Evolutionary conservation across 495 filamentous ascomycete species (phyloP).

Genomic region (Gamarada debralockiae): DNA sequence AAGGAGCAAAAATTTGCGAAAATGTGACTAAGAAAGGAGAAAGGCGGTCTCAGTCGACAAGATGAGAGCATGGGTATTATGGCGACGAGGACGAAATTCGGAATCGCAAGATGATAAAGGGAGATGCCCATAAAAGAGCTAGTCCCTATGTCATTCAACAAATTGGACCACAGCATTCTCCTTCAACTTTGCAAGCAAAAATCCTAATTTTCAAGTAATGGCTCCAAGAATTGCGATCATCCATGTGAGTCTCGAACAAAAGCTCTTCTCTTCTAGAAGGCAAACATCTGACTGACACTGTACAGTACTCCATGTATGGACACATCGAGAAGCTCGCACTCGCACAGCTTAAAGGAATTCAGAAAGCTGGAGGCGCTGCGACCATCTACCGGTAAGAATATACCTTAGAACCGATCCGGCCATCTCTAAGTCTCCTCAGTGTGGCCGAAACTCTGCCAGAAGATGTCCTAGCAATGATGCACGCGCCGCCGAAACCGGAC

Average conservation of each 20-base stretch:
- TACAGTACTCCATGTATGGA: slow-evolving; percentile 91
- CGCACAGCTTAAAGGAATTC: slow-evolving; percentile 85
- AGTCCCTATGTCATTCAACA: too few relatives aligned
- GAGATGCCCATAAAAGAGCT: too few relatives aligned
- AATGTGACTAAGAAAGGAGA: too few relatives aligned
- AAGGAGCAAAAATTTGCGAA: too few relatives aligned
- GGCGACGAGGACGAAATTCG: too few relatives aligned
- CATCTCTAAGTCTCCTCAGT: slow-evolving; percentile 34
- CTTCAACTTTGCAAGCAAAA: too few relatives aligned
- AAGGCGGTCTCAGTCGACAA: too few relatives aligned
- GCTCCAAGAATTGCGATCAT: slow-evolving; percentile 13
- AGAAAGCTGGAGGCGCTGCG: slow-evolving; percentile 54
- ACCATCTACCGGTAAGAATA: slow-evolving; percentile 35
- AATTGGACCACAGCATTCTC: too few relatives aligned
- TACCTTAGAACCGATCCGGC: slow-evolving; percentile 22
- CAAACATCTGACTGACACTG: not conserved
- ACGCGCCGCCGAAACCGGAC: slow-evolving; percentile 72
- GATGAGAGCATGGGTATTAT: too few relatives aligned
- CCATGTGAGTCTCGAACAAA: slow-evolving; percentile 2
- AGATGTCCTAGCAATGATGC: slow-evolving; percentile 72
- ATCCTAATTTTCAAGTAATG: too few relatives aligned
- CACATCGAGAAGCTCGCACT: slow-evolving; percentile 80
- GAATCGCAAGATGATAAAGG: too few relatives aligned
- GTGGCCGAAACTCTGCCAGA: slow-evolving; percentile 78
- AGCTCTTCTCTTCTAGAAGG: not conserved